Base-by-base conservation (phyloP, 257 asterid genomes). In the Eucommia ulmoides region DNA sequence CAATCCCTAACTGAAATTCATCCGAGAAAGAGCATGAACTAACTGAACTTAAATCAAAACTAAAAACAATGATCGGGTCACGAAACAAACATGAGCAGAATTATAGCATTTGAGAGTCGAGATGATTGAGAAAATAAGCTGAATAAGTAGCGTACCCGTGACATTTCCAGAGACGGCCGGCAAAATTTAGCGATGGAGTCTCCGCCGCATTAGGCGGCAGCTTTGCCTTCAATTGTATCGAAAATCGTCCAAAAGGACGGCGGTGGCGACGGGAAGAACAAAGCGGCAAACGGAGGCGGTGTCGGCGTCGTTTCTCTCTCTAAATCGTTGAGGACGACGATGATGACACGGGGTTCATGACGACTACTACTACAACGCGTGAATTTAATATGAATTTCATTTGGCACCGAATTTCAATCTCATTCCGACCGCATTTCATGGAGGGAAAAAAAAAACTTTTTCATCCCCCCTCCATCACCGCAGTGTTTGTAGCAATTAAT, bases 361-460 rank as follows among this genome's bases (percentile, higher is more conserved):
- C 78, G 44, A 51, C n/a, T 15, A 38, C 7, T 15, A 61, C 71
- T 53, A 53, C 65, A 67, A 76, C 88, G 83, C 81, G 88, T 81
- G 72, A 71, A 82, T 74, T 75, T 77, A 64, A 58, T 62, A 55
- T 55, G 71, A 69, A 70, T 77, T 65, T 68, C 66, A 73, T 70
- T 65, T 66, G 50, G 73, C 77, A 74, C 70, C 47, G 59, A 50
- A 76, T 81, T 81, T 87, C 77, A 54, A 78, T 81, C 83, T 74
- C 88, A 87, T 87, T 87, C 85, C 94, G 94, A 78, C 84, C 70
- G 51, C 74, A 69, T 79, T 74, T 78, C 55, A 48, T 33, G 24
- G 20, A n/a, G n/a, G n/a, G n/a, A n/a, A n/a, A n/a, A n/a, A n/a
- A n/a, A n/a, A n/a, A 21, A 53, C 56, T 22, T 63, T 52, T 50